phyloP scores from a whole-genome alignment of 139 green algal species.

The Dunaliella primolecta region DNA sequence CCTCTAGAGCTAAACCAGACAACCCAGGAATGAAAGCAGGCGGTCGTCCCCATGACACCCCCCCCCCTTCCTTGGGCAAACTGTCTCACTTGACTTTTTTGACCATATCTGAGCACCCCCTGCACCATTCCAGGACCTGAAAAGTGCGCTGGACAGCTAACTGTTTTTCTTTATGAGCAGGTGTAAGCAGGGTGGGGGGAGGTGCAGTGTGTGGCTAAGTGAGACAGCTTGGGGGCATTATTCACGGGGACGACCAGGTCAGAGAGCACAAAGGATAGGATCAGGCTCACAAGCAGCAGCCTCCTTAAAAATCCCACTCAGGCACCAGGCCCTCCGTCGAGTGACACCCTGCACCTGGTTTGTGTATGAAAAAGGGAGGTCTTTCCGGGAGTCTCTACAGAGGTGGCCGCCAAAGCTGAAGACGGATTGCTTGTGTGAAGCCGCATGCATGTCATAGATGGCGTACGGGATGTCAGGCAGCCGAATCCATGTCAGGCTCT shows the following conservation, averaged over 20 bases:
- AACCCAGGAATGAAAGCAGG: too few relatives aligned
- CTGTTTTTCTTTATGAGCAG: not conserved
- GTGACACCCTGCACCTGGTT: not conserved
- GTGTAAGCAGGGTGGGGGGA: not conserved
- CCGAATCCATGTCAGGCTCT: constrained; percentile 15
- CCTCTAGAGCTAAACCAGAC: too few relatives aligned
- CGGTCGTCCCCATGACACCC: too few relatives aligned
- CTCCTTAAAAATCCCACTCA: too few relatives aligned
- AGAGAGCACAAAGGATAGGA: not conserved
- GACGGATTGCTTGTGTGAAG: not conserved
- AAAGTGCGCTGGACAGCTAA: too few relatives aligned
- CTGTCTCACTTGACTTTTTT: too few relatives aligned
- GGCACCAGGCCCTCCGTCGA: not conserved
- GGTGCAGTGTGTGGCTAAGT: not conserved
- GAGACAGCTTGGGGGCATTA: too few relatives aligned
- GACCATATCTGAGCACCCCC: too few relatives aligned
- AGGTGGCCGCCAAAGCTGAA: constrained; percentile 37
- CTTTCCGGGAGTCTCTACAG: constrained; percentile 5
- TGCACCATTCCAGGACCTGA: too few relatives aligned
- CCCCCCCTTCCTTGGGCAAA: too few relatives aligned
- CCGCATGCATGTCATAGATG: constrained; percentile 31
- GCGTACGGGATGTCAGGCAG: constrained; percentile 30
- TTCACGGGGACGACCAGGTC: not conserved
- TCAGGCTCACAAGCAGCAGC: too few relatives aligned
- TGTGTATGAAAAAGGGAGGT: not conserved